phyloP scores from a whole-genome alignment of 129 eudicot genomes.

The Flaveria sonorensis region DNA sequence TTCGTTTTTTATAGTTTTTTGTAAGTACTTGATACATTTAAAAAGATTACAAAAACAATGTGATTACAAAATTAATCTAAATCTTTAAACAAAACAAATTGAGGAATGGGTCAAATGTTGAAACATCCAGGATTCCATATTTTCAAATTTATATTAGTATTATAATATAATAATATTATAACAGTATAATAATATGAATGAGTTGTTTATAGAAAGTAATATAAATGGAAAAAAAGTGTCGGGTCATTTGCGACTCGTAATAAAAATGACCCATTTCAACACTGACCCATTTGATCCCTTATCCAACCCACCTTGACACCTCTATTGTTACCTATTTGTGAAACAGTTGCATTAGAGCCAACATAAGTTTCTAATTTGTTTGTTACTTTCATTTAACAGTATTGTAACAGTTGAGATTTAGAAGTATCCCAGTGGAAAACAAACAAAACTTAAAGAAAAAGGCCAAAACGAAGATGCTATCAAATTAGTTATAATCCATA shows the following conservation, averaged over 20 bases:
- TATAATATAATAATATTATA: neutral
- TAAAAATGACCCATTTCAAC: neutral
- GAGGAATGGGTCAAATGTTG: neutral
- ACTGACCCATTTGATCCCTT: neutral
- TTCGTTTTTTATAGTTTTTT: too few species aligned
- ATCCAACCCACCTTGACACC: neutral
- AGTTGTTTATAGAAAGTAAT: neutral
- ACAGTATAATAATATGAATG: neutral
- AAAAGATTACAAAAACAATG: neutral
- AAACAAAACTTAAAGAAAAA: slow-evolving; percentile 21
- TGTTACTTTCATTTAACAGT: slow-evolving; percentile 24
- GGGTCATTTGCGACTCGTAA: neutral
- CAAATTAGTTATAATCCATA: slow-evolving; percentile 18
- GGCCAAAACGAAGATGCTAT: slow-evolving; percentile 21
- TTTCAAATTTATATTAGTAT: neutral
- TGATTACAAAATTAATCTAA: neutral
- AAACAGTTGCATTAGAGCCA: slow-evolving; percentile 13
- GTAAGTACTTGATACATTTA: too few species aligned
- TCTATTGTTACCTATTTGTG: slow-evolving; percentile 10
- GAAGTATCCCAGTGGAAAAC: slow-evolving; percentile 17
- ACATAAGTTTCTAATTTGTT: slow-evolving; percentile 42
- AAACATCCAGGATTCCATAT: too few species aligned
- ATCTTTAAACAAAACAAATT: neutral
- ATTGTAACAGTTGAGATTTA: slow-evolving; percentile 33
- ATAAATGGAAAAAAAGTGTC: neutral